Evolutionary conservation across 768 basidiomycete genomes (phyloP).

Genomic region (Termitomyces sp.): DNA sequence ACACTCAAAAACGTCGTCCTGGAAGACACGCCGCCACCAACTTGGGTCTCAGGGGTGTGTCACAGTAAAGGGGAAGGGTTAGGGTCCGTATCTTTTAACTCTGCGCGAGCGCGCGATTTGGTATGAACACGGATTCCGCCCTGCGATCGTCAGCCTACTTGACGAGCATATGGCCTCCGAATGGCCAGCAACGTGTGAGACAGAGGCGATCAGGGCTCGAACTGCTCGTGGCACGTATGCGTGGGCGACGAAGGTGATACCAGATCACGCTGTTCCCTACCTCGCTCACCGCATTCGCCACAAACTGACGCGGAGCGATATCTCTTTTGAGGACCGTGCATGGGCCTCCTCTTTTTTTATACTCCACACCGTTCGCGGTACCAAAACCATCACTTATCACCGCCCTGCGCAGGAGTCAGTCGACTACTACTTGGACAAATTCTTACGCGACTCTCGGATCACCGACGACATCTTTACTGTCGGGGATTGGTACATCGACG

Average conservation of each 20-base stretch:
- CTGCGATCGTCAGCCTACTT: slow-evolving; percentile 13
- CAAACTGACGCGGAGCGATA: background rate
- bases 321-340: background rate
- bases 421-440: background rate
- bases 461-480: background rate
- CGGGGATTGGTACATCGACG: slow-evolving; percentile 20
- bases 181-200: slow-evolving; percentile 21
- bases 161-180: slow-evolving; percentile 10
- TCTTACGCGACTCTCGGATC: background rate
- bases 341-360: slow-evolving; percentile 22
- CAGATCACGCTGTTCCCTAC: background rate
- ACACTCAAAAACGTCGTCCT: too few species aligned
- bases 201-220: slow-evolving; percentile 20
- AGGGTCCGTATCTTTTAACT: slow-evolving; percentile 3
- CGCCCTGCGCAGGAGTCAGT: background rate
- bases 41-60: too few species aligned
- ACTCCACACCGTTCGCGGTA: slow-evolving; percentile 25
- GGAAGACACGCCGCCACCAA: too few species aligned
- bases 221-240: slow-evolving; percentile 13
- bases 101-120: slow-evolving; percentile 10
- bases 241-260: slow-evolving; percentile 18
- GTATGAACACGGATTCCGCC: slow-evolving; percentile 22
- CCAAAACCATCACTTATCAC: slow-evolving; percentile 20
- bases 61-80: too few species aligned
- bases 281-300: slow-evolving; percentile 17